A percentile compares a stretch with the other conserved stretches of the same genome.
Conservation (phyloP, 257 asterid species). For the Marsdenia floribunda region DNA sequence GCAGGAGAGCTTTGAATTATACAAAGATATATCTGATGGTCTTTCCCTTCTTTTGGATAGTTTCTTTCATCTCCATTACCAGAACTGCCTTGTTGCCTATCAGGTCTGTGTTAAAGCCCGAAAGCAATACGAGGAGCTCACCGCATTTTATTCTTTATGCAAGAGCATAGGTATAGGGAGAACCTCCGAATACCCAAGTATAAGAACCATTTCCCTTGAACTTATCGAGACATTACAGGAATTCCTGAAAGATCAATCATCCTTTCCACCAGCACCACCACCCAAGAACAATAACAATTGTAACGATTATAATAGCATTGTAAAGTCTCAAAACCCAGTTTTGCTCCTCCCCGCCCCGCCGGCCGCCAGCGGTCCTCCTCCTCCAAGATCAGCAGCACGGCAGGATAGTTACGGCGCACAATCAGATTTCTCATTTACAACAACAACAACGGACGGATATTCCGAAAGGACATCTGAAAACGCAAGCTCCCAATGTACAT, state of each 20-base stretch:
- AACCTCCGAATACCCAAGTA: constrained; percentile 61
- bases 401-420: constrained; percentile 35
- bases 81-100: constrained; percentile 53
- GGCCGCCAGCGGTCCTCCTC: too few relatives aligned
- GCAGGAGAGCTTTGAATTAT: constrained; percentile 72
- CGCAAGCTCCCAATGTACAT: constrained; percentile 45
- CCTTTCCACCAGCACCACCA: constrained; percentile 32
- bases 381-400: neutral
- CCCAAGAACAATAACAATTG: too few relatives aligned
- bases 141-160: constrained; percentile 45
- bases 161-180: constrained; percentile 63
- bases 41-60: constrained; percentile 59
- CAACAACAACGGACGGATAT: constrained; percentile 20
- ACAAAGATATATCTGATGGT: constrained; percentile 70
- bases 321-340: constrained; percentile 25
- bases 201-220: constrained; percentile 57
- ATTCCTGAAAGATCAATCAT: constrained; percentile 71
- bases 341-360: constrained; percentile 24
- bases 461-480: constrained; percentile 35
- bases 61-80: constrained; percentile 64
- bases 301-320: neutral
- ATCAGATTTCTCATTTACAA: constrained; percentile 41
- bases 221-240: constrained; percentile 63
- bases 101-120: constrained; percentile 67
- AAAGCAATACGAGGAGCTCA: constrained; percentile 69